Conservation (phyloP, 805 yeast species). For the Saturnispora galanensis region DNA sequence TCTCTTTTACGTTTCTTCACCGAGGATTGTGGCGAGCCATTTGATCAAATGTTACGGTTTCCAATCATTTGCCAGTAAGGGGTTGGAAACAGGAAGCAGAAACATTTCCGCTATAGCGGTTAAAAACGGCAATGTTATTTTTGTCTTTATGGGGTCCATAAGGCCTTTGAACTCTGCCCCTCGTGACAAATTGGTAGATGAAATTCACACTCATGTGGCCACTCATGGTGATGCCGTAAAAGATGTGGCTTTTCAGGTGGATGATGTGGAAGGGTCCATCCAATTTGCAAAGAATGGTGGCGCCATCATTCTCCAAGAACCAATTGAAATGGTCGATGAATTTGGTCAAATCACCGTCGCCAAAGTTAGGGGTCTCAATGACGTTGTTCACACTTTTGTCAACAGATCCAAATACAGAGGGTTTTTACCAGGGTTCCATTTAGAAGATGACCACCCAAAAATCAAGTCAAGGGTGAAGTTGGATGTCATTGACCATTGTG, state of each 20-base stretch:
- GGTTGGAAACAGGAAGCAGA: slow-evolving; percentile 60
- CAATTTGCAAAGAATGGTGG: slow-evolving; percentile 42
- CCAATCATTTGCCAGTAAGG: slow-evolving; percentile 47
- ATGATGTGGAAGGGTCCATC: slow-evolving; percentile 36
- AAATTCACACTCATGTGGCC: slow-evolving; percentile 36
- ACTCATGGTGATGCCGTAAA: slow-evolving; percentile 75
- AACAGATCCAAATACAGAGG: slow-evolving; percentile 28
- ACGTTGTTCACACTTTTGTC: slow-evolving; percentile 60
- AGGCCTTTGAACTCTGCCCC: slow-evolving; percentile 15
- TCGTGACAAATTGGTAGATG: slow-evolving; percentile 14
- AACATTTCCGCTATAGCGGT: slow-evolving; percentile 51
- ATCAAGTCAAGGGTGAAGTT: slow-evolving; percentile 24
- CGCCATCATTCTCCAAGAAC: slow-evolving; percentile 27
- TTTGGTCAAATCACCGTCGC: slow-evolving; percentile 47
- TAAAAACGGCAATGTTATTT: slow-evolving; percentile 40
- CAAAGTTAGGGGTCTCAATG: slow-evolving; percentile 44
- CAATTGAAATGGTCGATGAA: slow-evolving; percentile 29
- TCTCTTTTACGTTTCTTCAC: slow-evolving; percentile 66
- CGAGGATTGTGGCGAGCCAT: slow-evolving; percentile 50
- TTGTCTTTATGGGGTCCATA: slow-evolving; percentile 39
- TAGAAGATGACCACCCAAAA: neutral
- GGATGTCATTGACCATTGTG: slow-evolving; percentile 61
- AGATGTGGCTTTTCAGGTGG: slow-evolving; percentile 62
- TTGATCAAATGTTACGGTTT: slow-evolving; percentile 55
- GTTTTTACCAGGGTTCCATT: slow-evolving; percentile 20